Percentiles rank a stretch among this genome's conserved stretches.
These are phyloP conservation scores for Mortierella sp. DNA, from an alignment of 371 early-diverging fungal genomes.

Conservation along the genomic window DNA sequence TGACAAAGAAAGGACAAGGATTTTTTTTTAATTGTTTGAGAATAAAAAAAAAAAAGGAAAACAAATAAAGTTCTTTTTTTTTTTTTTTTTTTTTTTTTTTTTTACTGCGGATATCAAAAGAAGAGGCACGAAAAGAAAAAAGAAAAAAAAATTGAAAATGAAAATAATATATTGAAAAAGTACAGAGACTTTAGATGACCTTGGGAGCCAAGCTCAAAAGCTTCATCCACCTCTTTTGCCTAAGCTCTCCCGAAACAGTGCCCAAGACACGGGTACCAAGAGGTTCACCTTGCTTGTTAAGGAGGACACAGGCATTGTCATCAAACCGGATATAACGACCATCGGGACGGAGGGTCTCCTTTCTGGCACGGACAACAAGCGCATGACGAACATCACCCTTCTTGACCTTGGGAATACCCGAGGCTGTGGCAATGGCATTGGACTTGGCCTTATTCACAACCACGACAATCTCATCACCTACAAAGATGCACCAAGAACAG, in stretches of 20 bases:
- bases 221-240: slow-evolving; percentile 96
- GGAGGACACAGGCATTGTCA: slow-evolving; percentile 96
- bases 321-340: slow-evolving; percentile 95
- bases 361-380: slow-evolving; percentile 91
- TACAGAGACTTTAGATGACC: slow-evolving; percentile 84
- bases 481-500: too few relatives aligned
- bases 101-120: slow-evolving; percentile 16
- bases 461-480: slow-evolving; percentile 97
- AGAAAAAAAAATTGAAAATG: not conserved
- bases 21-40: not conserved
- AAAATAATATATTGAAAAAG: not conserved
- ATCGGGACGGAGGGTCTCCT: slow-evolving; percentile 91
- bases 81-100: not conserved
- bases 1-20: not conserved
- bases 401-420: slow-evolving; percentile 81
- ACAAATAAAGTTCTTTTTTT: not conserved
- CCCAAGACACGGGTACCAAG: slow-evolving; percentile 95
- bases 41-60: not conserved
- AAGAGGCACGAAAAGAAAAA: not conserved
- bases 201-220: slow-evolving; percentile 93
- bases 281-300: slow-evolving; percentile 94
- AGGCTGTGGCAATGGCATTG: slow-evolving; percentile 65
- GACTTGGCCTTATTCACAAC: slow-evolving; percentile 94
- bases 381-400: slow-evolving; percentile 97
- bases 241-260: slow-evolving; percentile 88